Percentiles rank a stretch among this genome's conserved stretches.
These are phyloP conservation scores for Aspergillus olivimuriae DNA, from an alignment of 495 filamentous ascomycete species.

Conservation along the genomic window DNA sequence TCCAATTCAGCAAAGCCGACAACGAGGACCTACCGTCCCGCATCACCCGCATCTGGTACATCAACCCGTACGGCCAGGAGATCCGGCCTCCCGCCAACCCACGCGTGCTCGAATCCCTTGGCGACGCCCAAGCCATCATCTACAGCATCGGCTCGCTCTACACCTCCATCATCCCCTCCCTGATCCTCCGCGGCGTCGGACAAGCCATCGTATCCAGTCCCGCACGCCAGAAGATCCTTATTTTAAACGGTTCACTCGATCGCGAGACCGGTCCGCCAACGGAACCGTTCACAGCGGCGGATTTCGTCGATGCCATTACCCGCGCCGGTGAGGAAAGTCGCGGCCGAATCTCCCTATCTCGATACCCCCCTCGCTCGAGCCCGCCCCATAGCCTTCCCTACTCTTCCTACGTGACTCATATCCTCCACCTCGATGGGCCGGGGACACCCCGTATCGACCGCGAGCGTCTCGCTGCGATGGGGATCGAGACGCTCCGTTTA, in stretches of 20 bases:
- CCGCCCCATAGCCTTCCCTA: slow-evolving; percentile 11
- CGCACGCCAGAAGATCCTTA: slow-evolving; percentile 68
- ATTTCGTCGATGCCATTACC: slow-evolving; percentile 75
- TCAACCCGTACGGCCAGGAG: slow-evolving; percentile 91
- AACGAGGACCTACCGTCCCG: slow-evolving; percentile 66
- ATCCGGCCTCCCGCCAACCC: slow-evolving; percentile 78
- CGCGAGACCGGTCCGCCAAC: slow-evolving; percentile 70
- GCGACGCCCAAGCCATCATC: slow-evolving; percentile 58
- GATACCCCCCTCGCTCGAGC: neutral
- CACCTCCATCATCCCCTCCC: slow-evolving; percentile 67
- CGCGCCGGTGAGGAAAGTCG: slow-evolving; percentile 50
- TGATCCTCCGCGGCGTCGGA: slow-evolving; percentile 41
- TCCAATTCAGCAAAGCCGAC: slow-evolving; percentile 68
- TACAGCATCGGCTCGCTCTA: slow-evolving; percentile 91
- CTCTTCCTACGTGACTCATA: slow-evolving; percentile 67
- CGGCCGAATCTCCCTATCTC: slow-evolving; percentile 16
- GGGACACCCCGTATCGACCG: slow-evolving; percentile 66
- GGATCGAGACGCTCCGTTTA: slow-evolving; percentile 69
- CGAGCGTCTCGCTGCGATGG: slow-evolving; percentile 53
- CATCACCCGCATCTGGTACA: slow-evolving; percentile 88
- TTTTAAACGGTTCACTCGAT: slow-evolving; percentile 77
- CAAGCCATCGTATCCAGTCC: slow-evolving; percentile 32
- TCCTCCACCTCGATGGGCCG: slow-evolving; percentile 71
- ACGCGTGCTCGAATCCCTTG: slow-evolving; percentile 62
- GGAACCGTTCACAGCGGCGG: slow-evolving; percentile 57